Base-by-base conservation (phyloP, 2,329 filamentous ascomycete genomes). In the Penicillium paneum region DNA sequence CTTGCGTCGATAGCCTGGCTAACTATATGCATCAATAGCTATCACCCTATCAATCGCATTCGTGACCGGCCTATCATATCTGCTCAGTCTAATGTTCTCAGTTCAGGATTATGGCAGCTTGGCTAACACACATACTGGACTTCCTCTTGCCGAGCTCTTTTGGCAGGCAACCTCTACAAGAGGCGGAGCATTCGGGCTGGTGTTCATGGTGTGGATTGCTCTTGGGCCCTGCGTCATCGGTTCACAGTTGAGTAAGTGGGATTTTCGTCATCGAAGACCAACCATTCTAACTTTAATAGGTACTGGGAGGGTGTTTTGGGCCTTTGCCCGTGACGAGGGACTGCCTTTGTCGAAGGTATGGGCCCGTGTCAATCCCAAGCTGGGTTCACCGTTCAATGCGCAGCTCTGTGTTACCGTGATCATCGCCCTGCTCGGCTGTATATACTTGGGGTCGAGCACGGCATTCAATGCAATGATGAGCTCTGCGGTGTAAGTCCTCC, bases 141-240 rank as follows among this genome's bases (percentile, higher is more conserved):
- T 84, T 52, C 86, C 87, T 0, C 80, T 89, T n/a, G 82, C 84
- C 8, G 82, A 85, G 45, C 83, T 90, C 48, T 90, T 88, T 67
- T 76, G 66, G 15, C 82, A 85, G 62, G 80, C 79, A 1, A 83
- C 81, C 0, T 76, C 77, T 1, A 79, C 74, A 0, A 72, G 71
- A 0, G 76, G 76, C 0, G 82, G 81, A 0, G 79, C 81, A 0
- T 77, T 79, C 0, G 81, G 77, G 0, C 67, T 84, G 5, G 72
- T 82, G 0, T 71, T 82, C 49, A 66, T 72, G 49, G 58, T 72
- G 6, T 72, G 67, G 62, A 36, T 71, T 13, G 69, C 69, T 8
- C 55, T 71, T 0, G 69, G 69, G 0, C 69, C 69, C 11, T 71
- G 69, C 28, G 64, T 71, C 17, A 62, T 72, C 24, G 68, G 67